Percentiles rank a stretch among this genome's conserved stretches.
Conservation (phyloP, 164 flowering plant genomes). For the Euptelea pleiosperma region DNA sequence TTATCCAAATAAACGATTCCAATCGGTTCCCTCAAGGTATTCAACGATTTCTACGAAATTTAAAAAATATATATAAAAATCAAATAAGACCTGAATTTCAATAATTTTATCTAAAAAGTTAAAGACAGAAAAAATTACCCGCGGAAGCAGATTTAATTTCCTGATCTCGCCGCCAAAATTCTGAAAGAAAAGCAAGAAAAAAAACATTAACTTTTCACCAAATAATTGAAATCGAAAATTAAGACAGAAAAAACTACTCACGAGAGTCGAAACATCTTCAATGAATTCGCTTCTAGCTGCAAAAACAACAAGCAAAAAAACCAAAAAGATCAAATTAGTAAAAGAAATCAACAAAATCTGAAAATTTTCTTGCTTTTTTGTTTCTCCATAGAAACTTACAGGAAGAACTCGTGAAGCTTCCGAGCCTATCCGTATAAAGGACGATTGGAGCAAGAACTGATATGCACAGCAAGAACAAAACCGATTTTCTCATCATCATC, state of each 20-base stretch:
- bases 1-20: slow-evolving; percentile 44
- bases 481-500: slow-evolving; percentile 51
- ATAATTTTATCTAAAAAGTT: background rate
- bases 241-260: slow-evolving; percentile 28
- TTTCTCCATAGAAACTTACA: slow-evolving; percentile 25
- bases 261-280: slow-evolving; percentile 61
- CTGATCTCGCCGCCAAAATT: slow-evolving; percentile 27
- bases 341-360: background rate
- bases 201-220: slow-evolving; percentile 24
- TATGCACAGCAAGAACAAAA: slow-evolving; percentile 51
- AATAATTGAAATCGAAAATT: background rate
- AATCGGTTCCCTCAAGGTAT: slow-evolving; percentile 49
- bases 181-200: slow-evolving; percentile 7
- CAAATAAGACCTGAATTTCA: slow-evolving; percentile 42
- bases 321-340: background rate
- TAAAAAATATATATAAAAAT: slow-evolving; percentile 10
- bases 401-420: slow-evolving; percentile 33
- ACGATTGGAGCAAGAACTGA: slow-evolving; percentile 80
- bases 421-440: slow-evolving; percentile 69
- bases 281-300: slow-evolving; percentile 57
- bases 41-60: slow-evolving; percentile 44
- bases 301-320: slow-evolving; percentile 9
- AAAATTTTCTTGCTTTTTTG: background rate
- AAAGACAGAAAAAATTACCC: slow-evolving; percentile 37
- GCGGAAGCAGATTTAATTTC: slow-evolving; percentile 60